phyloP scores from a whole-genome alignment of 192 early-diverging fungal genomes.

The Haplosporangium gracile region DNA sequence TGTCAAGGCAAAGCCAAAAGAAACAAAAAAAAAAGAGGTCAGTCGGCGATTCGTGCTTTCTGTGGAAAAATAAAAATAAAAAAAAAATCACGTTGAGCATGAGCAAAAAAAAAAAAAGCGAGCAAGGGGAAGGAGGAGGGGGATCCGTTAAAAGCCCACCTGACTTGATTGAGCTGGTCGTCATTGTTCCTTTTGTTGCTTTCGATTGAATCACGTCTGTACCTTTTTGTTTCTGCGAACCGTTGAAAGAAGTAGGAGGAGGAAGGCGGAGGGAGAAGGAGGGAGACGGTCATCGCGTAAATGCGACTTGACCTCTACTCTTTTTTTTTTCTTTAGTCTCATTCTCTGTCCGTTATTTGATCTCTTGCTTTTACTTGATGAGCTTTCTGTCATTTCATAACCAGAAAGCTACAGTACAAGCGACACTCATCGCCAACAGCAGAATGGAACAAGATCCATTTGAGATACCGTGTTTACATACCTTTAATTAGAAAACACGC shows the following conservation, averaged over 20 bases:
- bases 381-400: no score
- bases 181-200: neutral
- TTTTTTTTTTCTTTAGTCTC: no score
- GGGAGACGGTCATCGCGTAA: no score
- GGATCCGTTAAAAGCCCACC: neutral
- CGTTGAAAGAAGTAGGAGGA: neutral
- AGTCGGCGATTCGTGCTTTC: neutral
- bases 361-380: no score
- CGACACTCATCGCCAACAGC: no score
- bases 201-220: neutral
- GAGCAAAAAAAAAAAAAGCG: no score
- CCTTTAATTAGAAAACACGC: neutral
- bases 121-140: neutral
- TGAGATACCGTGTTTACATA: no score
- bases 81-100: neutral
- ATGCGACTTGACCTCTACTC: no score
- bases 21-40: neutral
- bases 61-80: neutral
- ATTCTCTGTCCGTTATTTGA: no score
- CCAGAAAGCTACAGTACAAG: no score
- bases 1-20: neutral
- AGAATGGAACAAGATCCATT: no score
- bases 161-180: neutral
- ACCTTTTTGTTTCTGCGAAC: neutral
- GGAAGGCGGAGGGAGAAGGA: no score